Base-by-base conservation (phyloP, 805 yeast species). In the Peterozyma toletana region DNA sequence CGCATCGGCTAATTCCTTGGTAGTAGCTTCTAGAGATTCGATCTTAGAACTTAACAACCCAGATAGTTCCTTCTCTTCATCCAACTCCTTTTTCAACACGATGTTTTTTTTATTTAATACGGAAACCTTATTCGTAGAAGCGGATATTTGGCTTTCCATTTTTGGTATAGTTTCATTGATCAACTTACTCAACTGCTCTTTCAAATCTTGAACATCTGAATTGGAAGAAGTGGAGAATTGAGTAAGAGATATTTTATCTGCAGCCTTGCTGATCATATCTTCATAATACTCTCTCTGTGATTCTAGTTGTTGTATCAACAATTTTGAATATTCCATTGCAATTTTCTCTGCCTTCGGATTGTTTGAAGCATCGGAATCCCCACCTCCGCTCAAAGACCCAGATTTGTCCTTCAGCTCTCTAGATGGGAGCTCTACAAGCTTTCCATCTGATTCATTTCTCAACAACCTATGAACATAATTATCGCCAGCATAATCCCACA, bases 401-500 rank as follows among this genome's bases (percentile, higher is more conserved):
- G 51, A 46, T 44, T 30, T 53, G 47, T 11, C 14, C 11, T 46
- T 42, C 14, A 52, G 56, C 35, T 54, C 57, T 6, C 57, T 50
- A 11, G 71, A 54, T 5, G 79, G 77, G 11, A 88, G 67, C 58
- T 89, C 97, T 2, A 89, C 96, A 30, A 90, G 62, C 53, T 90
- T 90, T 0, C 97, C 97, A 58, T 89, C 96, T 0, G 83, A 71
- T 58, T 86, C 90, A 60, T 86, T 88, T 48, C 89, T 87, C 3
- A 89, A 74, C 37, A 89, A 64, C 40, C 97, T 62, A 60, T 89
- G 97, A 9, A 89, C 96, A 59, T 89, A 89, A 50, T 79, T 80
- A 57, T 89, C 97, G 2, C 90, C 90, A 0, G 90, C 89, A 58
- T 89, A 89, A 59, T 89, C 96, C 97, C 97, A 89, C 1, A 89